Base-by-base conservation (phyloP, 768 basidiomycete species). In the Bullera alba region DNA sequence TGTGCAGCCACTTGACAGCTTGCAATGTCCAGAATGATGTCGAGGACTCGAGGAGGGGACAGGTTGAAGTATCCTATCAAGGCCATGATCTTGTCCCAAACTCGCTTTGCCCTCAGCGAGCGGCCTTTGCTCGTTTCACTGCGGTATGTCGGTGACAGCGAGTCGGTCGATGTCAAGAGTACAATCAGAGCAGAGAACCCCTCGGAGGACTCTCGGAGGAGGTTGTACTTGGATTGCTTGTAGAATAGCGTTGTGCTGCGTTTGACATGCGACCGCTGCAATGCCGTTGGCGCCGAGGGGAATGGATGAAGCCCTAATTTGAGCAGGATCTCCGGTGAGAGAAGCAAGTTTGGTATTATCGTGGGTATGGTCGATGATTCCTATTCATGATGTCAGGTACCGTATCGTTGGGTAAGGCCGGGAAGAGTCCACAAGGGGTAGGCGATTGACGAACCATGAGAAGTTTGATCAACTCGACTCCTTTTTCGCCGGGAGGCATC, bases 181-280 rank as follows among this genome's bases (percentile, higher is more conserved):
- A 85, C 81, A 23, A 84, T 81, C 27, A 97, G 81, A 72, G 92
- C 91, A 70, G 88, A 88, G 75, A 90, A 99, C 6, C 95, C 95
- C 75, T 97, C 93, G 0, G 91, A 91, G 63, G 95, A 88, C 75
- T 99, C 95, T 30, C 95, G 85, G 15, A 96, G 80, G 32, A 99
- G 80, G 68, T 97, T 99, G 77, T 92, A 93, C 74, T 97, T 99
- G 75, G 90, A 90, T 73, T 99, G 93, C 23, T 61, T 64, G 58
- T 57, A 70, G 56, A 70, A 68, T 15, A 63, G 48, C 19, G 65
- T 57, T 0, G 71, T 69, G 34, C 57, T 63, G 22, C 57, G 54
- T 42, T 65, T 70, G 22, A 67, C 57, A 19, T 57, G 43, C 8
- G 57, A 55, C 16, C 58, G 56, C 51, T 67, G 63, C 0, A 67